Percentiles rank a stretch among this genome's conserved stretches.
Conservation (phyloP, 2,329 filamentous ascomycete species). For the Beauveria rudraprayagi region DNA sequence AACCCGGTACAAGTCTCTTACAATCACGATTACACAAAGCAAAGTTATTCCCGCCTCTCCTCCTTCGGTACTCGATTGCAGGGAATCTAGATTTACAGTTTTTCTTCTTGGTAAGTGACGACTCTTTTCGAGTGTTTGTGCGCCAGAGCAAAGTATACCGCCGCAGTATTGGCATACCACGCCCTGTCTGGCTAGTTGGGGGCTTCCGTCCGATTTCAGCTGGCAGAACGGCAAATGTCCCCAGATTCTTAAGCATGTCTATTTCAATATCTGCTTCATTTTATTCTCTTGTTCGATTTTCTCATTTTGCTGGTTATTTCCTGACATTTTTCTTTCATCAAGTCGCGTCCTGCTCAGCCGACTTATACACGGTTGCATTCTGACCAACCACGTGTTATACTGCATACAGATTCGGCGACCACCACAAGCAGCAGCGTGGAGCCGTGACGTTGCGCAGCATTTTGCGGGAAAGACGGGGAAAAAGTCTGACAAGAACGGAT, state of each 20-base stretch:
- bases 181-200: neutral
- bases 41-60: too few relatives aligned
- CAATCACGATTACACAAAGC: too few relatives aligned
- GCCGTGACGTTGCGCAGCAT: neutral
- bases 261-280: neutral
- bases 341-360: neutral
- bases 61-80: too few relatives aligned
- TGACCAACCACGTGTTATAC: conserved; percentile 12
- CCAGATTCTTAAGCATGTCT: too few relatives aligned
- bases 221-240: neutral
- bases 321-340: neutral
- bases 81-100: too few relatives aligned
- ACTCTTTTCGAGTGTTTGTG: neutral
- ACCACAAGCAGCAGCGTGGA: neutral
- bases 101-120: too few relatives aligned
- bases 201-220: neutral
- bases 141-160: neutral
- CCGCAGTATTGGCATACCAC: conserved; percentile 1
- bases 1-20: neutral
- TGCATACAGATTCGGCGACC: neutral
- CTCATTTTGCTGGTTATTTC: neutral
- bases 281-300: neutral
- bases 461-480: neutral
- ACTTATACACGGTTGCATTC: conserved; percentile 4
- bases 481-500: neutral